These are phyloP conservation scores for Pachysandra terminalis DNA, from an alignment of 164 flowering plant species.

Conservation along the genomic window DNA sequence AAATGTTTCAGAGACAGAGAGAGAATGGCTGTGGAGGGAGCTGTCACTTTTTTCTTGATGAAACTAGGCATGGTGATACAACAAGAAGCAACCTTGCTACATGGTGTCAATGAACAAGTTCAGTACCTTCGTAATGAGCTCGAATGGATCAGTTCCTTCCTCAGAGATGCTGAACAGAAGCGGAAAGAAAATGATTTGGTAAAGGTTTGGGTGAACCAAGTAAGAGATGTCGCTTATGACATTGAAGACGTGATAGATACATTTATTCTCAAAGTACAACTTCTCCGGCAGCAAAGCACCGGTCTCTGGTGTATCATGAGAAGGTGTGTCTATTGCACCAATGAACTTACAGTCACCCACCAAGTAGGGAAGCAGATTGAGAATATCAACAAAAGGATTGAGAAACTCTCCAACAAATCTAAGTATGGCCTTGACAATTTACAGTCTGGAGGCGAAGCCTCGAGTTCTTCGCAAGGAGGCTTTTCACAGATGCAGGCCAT, in stretches of 20 bases:
- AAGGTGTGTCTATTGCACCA: neutral
- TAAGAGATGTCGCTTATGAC: neutral
- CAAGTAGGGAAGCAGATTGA: neutral
- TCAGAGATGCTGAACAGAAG: constrained; percentile 1
- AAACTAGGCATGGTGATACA: neutral
- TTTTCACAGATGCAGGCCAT: no score
- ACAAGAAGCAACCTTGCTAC: neutral
- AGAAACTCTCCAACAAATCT: neutral
- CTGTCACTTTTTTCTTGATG: no score
- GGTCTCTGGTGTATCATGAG: neutral
- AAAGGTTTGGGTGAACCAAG: neutral
- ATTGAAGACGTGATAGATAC: constrained; percentile 1
- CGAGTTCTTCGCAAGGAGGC: no score
- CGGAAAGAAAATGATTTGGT: neutral
- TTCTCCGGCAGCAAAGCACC: neutral
- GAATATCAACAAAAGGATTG: neutral
- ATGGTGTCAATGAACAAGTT: neutral
- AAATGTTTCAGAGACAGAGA: no score
- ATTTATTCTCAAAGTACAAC: neutral
- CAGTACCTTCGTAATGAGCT: neutral
- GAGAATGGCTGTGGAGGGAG: no score
- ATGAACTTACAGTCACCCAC: neutral
- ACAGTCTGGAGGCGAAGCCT: no score
- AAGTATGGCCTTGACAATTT: neutral
- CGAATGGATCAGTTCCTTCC: constrained; percentile 1